Conservation (phyloP, 2,329 filamentous ascomycete genomes). For the Ophiocordyceps sinensis region DNA sequence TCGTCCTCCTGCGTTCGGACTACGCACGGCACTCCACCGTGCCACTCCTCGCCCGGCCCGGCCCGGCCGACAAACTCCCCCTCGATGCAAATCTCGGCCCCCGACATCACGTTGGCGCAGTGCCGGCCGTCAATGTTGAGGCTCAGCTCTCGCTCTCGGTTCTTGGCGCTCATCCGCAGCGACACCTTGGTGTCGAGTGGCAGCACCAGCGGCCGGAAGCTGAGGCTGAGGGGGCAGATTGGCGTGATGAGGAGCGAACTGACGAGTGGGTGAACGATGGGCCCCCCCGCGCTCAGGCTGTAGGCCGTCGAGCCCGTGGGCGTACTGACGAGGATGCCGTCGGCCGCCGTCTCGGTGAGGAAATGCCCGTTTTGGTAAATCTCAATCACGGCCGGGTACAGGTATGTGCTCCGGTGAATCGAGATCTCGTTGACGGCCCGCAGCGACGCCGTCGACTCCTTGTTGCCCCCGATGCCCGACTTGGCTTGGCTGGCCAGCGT, state of each 20-base stretch:
- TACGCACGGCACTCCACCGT: slow-evolving; percentile 81
- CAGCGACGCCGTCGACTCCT: slow-evolving; percentile 26
- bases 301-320: slow-evolving; percentile 95
- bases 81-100: slow-evolving; percentile 76
- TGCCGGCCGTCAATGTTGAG: slow-evolving; percentile 67
- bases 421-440: slow-evolving; percentile 90
- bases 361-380: slow-evolving; percentile 82
- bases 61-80: slow-evolving; percentile 57
- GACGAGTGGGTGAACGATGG: slow-evolving; percentile 88
- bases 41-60: slow-evolving; percentile 34
- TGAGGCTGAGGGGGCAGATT: slow-evolving; percentile 83
- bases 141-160: slow-evolving; percentile 60
- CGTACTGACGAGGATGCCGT: slow-evolving; percentile 87
- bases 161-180: slow-evolving; percentile 67
- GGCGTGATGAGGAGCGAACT: slow-evolving; percentile 80
- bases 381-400: slow-evolving; percentile 83
- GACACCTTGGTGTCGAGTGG: slow-evolving; percentile 76
- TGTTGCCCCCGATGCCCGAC: slow-evolving; percentile 21
- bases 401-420: slow-evolving; percentile 77
- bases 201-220: slow-evolving; percentile 80
- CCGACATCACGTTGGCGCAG: slow-evolving; percentile 52
- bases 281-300: slow-evolving; percentile 80
- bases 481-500: slow-evolving; percentile 30
- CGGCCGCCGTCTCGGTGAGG: slow-evolving; percentile 84
- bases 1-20: slow-evolving; percentile 69